Evolutionary conservation across 2,329 filamentous ascomycete genomes (phyloP).

Genomic region (Curvularia spicifera): DNA sequence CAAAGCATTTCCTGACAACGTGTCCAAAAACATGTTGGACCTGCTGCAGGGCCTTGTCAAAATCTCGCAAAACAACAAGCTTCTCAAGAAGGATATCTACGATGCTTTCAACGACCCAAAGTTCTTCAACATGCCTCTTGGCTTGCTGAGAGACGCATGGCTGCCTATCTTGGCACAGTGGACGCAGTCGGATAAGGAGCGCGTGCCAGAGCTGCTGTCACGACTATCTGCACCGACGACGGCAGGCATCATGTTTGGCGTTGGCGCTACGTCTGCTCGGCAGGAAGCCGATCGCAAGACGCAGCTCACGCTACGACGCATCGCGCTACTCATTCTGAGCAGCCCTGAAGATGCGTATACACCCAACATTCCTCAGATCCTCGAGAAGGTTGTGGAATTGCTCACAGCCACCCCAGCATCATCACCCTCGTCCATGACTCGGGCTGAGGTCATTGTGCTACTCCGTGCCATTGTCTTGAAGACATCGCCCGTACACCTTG

Average conservation of each 20-base stretch:
- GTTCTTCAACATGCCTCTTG: slow-evolving; percentile 76
- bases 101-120: slow-evolving; percentile 90
- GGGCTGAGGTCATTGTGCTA: slow-evolving; percentile 89
- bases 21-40: slow-evolving; percentile 72
- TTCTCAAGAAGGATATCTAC: slow-evolving; percentile 89
- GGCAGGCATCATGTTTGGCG: slow-evolving; percentile 97
- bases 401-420: slow-evolving; percentile 83
- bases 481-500: slow-evolving; percentile 78
- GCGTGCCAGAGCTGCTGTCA: slow-evolving; percentile 78
- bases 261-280: slow-evolving; percentile 89
- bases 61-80: slow-evolving; percentile 80
- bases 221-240: slow-evolving; percentile 85
- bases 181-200: slow-evolving; percentile 84
- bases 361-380: slow-evolving; percentile 72
- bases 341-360: slow-evolving; percentile 80
- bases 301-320: slow-evolving; percentile 84
- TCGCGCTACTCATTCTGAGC: slow-evolving; percentile 79
- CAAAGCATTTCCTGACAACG: slow-evolving; percentile 84
- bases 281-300: slow-evolving; percentile 95
- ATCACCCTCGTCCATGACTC: slow-evolving; percentile 87
- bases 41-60: slow-evolving; percentile 79
- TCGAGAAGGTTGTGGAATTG: slow-evolving; percentile 87
- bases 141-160: slow-evolving; percentile 76
- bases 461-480: slow-evolving; percentile 81
- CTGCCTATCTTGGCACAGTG: slow-evolving; percentile 83